Evolutionary conservation across 371 early-diverging fungal species (phyloP).

Genomic region (Mortierella sp.): DNA sequence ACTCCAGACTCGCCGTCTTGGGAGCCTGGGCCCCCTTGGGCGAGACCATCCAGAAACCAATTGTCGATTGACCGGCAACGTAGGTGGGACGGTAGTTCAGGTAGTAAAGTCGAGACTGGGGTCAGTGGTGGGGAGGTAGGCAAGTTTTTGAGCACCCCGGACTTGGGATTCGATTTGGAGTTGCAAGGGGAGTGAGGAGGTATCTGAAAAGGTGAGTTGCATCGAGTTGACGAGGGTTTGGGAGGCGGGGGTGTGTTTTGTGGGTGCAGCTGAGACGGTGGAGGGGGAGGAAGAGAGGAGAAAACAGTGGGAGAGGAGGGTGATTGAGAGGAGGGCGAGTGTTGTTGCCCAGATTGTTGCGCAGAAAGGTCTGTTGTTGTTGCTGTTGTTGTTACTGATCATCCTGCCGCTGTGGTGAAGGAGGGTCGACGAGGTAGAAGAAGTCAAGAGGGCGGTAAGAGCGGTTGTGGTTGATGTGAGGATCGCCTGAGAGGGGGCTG

Average conservation of each 20-base stretch:
- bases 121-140: constrained; percentile 35
- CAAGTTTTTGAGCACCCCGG: constrained; percentile 24
- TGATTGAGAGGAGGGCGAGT: constrained; percentile 5
- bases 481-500: not conserved
- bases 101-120: constrained; percentile 40
- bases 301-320: constrained; percentile 10
- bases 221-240: constrained; percentile 21
- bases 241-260: constrained; percentile 15
- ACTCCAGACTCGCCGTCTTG: constrained; percentile 29
- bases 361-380: not conserved
- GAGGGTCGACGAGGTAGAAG: not conserved
- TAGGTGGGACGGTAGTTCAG: constrained; percentile 49
- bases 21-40: constrained; percentile 31
- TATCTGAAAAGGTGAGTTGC: constrained; percentile 24
- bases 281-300: constrained; percentile 2
- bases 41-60: constrained; percentile 54
- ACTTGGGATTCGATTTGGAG: constrained; percentile 47
- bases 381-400: not conserved
- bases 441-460: not conserved
- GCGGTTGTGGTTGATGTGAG: not conserved
- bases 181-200: constrained; percentile 24
- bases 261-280: constrained; percentile 18
- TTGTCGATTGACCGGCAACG: constrained; percentile 29
- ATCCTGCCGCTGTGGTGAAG: not conserved
- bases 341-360: not conserved